Evolutionary conservation across 208 protist species (phyloP).

Genomic region (Naegleria fowleri): DNA sequence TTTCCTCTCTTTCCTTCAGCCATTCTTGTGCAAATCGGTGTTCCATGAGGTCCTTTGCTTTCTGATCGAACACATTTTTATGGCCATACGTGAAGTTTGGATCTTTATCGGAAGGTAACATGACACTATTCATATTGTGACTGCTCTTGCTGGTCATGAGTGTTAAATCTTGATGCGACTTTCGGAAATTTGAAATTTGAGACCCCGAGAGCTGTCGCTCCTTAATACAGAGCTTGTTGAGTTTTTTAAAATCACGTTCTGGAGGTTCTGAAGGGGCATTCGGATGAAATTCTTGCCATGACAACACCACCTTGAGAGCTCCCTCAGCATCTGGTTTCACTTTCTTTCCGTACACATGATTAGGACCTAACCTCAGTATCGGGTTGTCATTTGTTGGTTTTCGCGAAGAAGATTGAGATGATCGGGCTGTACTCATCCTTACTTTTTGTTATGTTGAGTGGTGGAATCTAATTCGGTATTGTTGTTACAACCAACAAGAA

Average conservation of each 20-base stretch:
- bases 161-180: background rate
- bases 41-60: background rate
- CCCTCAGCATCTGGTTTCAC: background rate
- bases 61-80: background rate
- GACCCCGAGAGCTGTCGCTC: background rate
- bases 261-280: background rate
- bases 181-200: background rate
- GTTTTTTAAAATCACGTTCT: background rate
- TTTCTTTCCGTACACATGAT: background rate
- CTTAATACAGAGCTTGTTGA: background rate
- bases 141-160: too few relatives aligned
- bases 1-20: background rate
- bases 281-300: background rate
- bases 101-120: background rate
- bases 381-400: background rate
- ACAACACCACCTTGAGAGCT: background rate
- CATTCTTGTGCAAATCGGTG: background rate
- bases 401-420: too few relatives aligned
- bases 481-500: too few relatives aligned
- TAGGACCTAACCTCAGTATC: background rate
- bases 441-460: too few relatives aligned
- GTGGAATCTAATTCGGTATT: too few relatives aligned
- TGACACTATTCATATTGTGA: background rate
- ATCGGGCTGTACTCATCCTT: too few relatives aligned
- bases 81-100: background rate